Evolutionary conservation across 495 filamentous ascomycete species (phyloP), one percentile per base, ranked within the genome.

Genomic region (Monascus purpureus): DNA sequence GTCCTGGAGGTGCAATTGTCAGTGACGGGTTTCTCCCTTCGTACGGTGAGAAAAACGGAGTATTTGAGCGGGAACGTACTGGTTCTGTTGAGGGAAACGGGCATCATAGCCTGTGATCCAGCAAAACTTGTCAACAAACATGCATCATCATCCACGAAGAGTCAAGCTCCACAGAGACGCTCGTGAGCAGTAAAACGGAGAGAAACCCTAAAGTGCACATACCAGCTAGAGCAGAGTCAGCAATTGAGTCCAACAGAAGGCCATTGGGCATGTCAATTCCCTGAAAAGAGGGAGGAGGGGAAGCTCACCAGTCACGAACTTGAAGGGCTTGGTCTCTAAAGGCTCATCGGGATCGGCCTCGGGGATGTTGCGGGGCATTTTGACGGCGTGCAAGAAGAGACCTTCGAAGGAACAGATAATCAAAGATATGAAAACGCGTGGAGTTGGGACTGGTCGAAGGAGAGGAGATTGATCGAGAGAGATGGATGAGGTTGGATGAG

Each of bases 31-130:
- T 29, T 13, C 17, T 13, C 6, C n/a, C 20, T 9, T 8, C n/a
- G 12, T n/a, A 12, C 18, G 15, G 1, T 5, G 19, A 3, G 5
- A 29, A 2, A 22, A 13, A 32, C 12, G 13, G 3, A 19, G 12
- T 12, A 30, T 27, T 23, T 12, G 18, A 33, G 11, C 28, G 22
- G 33, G 25, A 30, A 47, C 71, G 40, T 57, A 75, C 71, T 99
- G 92, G 70, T 99, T 99, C 69, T 73, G 66, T 72, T 99, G 92
- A 43, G 92, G 92, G 70, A 96, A 99, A 57, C 92, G 88, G 57
- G 92, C 92, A 58, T 96, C 92, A 66, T 92, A 93, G 68, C 90
- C 90, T 93, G 59, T 35, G 31, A 33, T 47, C 35, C 19, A 15
- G 8, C 27, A 29, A 17, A 29, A 14, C n/a, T 17, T 29, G 27